Evolutionary conservation across 352 stramenopile species (phyloP), one percentile per base, ranked within the genome.

Genomic region (Hyaloperonospora arabidopsidis): DNA sequence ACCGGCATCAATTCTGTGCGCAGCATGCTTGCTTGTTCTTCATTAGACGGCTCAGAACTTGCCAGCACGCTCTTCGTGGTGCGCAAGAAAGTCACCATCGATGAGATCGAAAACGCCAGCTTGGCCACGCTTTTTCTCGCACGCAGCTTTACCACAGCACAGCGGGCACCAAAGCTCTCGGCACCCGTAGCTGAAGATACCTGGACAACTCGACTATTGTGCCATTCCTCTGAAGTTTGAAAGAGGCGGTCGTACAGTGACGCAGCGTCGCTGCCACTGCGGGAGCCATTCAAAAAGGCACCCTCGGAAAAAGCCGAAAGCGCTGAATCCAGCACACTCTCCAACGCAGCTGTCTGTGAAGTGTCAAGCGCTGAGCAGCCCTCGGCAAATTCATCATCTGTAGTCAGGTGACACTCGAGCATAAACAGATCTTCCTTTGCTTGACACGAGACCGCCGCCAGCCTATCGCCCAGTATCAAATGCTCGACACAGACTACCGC

Each of bases 361-460:
- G 63, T 70, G 34, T 89, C 76, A 0, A 89, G 61, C 14, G 68
- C 68, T 14, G 61, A 54, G 25, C 69, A 73, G 4, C 63, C 61
- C 14, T 79, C 45, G 8, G 54, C 57, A 60, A 75, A 87, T 45
- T 87, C 74, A 7, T 90, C 75, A 35, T 83, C 62, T 0, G 77
- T 90, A 22, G 77, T 87, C 35, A 86, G 46, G 49, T 87, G 72
- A 39, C 76, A 87, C 39, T 90, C 79, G 4, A 90, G 66, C 55
- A 87, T 72, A 50, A 87, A 90, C 6, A 85, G 48, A 48, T 90
- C 77, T 47, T 87, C 77, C 49, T 81, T 78, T 8, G 76, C 74
- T 61, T 84, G 70, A 21, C 70, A 87, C 3, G 75, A 73, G 18
- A 90, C 56, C 5, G 63, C 60, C 5, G 76, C 72, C 5, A 90